These are phyloP conservation scores for Dioscorea cayenensis DNA, from an alignment of 116 monocot species.

Conservation along the genomic window DNA sequence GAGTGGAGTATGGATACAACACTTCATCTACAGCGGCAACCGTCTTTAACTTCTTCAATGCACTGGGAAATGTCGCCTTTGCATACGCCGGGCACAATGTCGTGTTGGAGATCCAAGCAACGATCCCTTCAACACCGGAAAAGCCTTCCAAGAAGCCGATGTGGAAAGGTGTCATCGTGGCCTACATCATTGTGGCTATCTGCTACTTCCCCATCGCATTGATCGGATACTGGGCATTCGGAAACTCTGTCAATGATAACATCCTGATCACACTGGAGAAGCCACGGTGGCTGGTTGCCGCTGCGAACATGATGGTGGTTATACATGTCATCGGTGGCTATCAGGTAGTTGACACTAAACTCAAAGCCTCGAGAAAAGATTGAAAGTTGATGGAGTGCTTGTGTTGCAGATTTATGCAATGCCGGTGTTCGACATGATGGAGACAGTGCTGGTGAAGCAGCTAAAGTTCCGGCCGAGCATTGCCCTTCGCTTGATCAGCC, in stretches of 20 bases:
- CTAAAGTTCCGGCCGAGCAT: conserved; percentile 15
- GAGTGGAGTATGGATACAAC: conserved; percentile 28
- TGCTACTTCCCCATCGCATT: conserved; percentile 9
- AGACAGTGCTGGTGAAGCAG: conserved; percentile 28
- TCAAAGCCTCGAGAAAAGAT: background rate
- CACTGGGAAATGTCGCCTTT: conserved; percentile 19
- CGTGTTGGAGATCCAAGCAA: conserved; percentile 27
- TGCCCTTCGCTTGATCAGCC: conserved; percentile 13
- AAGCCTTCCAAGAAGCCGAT: conserved; percentile 20
- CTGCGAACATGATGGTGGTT: conserved; percentile 10
- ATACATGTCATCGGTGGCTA: conserved; percentile 13
- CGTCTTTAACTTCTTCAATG: conserved; percentile 15
- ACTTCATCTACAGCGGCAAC: conserved; percentile 2
- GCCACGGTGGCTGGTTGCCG: conserved; percentile 7
- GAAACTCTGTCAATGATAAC: conserved; percentile 9
- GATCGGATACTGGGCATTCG: conserved; percentile 4
- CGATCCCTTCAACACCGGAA: conserved; percentile 25
- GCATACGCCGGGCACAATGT: conserved; percentile 23
- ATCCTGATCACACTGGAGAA: conserved; percentile 11
- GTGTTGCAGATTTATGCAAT: conserved; percentile 22
- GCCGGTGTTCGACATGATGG: conserved; percentile 39
- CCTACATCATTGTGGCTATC: background rate
- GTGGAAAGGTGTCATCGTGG: background rate
- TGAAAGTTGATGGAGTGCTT: background rate
- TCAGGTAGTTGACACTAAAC: background rate